Conservation (phyloP, 2,329 filamentous ascomycete species). For the Aspergillus uvarum region DNA sequence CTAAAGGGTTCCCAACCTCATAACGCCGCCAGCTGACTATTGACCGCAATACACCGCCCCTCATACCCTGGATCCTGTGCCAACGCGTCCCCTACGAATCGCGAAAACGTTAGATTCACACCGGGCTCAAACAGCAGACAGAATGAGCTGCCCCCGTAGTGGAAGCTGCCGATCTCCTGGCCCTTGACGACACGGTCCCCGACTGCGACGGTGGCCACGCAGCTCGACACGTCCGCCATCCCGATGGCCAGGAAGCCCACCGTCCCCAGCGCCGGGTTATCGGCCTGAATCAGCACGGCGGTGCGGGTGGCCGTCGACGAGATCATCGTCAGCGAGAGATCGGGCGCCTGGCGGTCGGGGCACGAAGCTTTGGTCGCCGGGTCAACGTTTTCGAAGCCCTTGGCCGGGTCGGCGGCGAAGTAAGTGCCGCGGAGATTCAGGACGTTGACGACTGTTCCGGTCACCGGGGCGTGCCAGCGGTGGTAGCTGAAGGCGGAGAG, state of each 20-base stretch:
- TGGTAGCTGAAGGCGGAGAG: conserved; percentile 67
- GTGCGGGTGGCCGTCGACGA: conserved; percentile 65
- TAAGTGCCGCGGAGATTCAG: conserved; percentile 57
- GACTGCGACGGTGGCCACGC: conserved; percentile 66
- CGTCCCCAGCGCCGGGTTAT: conserved; percentile 63
- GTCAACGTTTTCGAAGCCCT: conserved; percentile 31
- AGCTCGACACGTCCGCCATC: conserved; percentile 73
- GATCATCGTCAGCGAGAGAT: conserved; percentile 61
- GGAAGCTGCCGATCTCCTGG: conserved; percentile 72
- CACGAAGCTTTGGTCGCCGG: conserved; percentile 25
- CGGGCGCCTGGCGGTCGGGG: conserved; percentile 26
- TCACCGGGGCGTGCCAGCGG: conserved; percentile 67
- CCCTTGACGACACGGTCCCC: conserved; percentile 67
- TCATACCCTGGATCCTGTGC: background rate
- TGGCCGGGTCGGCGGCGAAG: background rate
- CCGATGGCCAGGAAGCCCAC: conserved; percentile 69
- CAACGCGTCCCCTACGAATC: background rate
- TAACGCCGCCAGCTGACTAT: background rate
- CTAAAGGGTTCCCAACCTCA: background rate
- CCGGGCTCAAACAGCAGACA: conserved; percentile 60
- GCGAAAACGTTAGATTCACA: background rate
- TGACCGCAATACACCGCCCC: background rate
- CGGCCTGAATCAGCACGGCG: conserved; percentile 68
- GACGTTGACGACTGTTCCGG: conserved; percentile 57
- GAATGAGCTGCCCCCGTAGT: conserved; percentile 70